Evolutionary conservation across 139 green algal species (phyloP).

Genomic region (Eudorina sp.): DNA sequence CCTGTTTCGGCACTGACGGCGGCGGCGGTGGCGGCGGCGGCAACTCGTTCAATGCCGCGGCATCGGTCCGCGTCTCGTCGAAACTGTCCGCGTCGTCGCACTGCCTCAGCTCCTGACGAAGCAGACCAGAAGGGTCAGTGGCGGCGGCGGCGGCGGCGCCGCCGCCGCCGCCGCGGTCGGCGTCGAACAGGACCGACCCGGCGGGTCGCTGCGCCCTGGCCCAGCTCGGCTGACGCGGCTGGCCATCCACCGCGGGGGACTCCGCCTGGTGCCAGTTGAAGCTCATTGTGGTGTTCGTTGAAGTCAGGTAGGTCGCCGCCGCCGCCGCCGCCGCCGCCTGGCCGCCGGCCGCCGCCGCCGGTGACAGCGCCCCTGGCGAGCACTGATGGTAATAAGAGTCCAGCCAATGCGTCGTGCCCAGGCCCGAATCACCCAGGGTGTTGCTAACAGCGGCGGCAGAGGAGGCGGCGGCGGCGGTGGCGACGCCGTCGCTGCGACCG

Average conservation of each 20-base stretch:
- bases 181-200: too few species aligned
- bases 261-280: constrained; percentile 14
- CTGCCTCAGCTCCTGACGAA: too few species aligned
- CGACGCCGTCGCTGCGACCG: not conserved
- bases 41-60: not conserved
- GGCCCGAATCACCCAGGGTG: too few species aligned
- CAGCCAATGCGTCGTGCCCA: not conserved
- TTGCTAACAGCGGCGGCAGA: too few species aligned
- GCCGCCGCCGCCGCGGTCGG: not conserved
- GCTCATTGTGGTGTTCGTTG: not conserved
- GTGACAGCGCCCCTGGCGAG: not conserved
- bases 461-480: not conserved
- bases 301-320: not conserved
- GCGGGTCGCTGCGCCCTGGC: too few species aligned
- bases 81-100: too few species aligned
- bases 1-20: not conserved
- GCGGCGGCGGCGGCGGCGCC: not conserved
- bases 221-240: too few species aligned
- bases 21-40: not conserved
- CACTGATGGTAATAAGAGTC: not conserved
- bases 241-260: too few species aligned
- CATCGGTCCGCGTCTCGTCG: not conserved
- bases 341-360: not conserved
- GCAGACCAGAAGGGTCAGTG: too few species aligned
- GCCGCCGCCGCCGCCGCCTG: not conserved